phyloP scores from a whole-genome alignment of 73 alveolate species.

The Stentor roeselii region DNA sequence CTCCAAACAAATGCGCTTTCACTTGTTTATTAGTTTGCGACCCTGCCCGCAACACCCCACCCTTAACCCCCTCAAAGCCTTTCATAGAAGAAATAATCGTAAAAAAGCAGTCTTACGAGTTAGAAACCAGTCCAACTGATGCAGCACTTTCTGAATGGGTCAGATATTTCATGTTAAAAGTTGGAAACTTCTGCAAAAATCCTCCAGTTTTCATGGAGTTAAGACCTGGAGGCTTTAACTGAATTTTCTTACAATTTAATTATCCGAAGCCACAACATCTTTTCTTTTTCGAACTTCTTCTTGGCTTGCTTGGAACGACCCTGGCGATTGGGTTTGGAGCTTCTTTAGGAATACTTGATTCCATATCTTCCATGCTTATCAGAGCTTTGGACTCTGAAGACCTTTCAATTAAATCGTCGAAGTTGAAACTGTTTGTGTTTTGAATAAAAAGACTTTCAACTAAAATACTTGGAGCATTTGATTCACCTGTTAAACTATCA shows the following conservation, averaged over 20 bases:
- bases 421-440: too few species aligned
- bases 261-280: conserved; percentile 5
- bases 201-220: not conserved
- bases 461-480: not conserved
- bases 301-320: not conserved
- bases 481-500: not conserved
- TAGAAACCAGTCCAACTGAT: not conserved
- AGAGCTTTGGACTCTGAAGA: not conserved
- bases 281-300: not conserved
- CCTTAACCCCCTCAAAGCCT: not conserved
- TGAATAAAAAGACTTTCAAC: conserved; percentile 23
- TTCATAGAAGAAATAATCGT: not conserved
- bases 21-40: conserved; percentile 14
- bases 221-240: not conserved
- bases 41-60: not conserved
- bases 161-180: not conserved
- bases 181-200: not conserved
- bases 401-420: not conserved
- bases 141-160: conserved; percentile 1
- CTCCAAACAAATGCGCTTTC: not conserved
- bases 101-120: not conserved
- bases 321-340: not conserved
- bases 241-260: not conserved
- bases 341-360: not conserved
- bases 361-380: conserved; percentile 4